A percentile compares a stretch with the other conserved stretches of the same genome.
phyloP scores from a whole-genome alignment of 1,284 basidiomycete genomes.

The Fistulinella cinereoalba region DNA sequence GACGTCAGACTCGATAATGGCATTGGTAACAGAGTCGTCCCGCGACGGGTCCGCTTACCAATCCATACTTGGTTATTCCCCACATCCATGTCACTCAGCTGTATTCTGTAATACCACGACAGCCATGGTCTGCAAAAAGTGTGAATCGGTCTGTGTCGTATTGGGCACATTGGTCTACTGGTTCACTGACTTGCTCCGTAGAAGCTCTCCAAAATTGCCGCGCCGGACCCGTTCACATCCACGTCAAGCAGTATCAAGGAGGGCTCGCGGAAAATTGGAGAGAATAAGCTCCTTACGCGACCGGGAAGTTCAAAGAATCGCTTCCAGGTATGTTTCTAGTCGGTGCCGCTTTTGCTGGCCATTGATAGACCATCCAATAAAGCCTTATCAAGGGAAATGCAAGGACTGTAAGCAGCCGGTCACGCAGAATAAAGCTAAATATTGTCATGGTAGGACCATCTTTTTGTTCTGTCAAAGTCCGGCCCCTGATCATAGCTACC shows the following conservation, averaged over 20 bases:
- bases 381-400: constrained; percentile 82
- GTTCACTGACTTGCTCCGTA: constrained; percentile 30
- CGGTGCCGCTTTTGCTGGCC: constrained; percentile 2
- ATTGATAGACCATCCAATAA: constrained; percentile 12
- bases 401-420: constrained; percentile 79
- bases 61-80: constrained; percentile 2
- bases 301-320: constrained; percentile 66
- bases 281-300: constrained; percentile 74
- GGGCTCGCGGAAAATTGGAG: constrained; percentile 74
- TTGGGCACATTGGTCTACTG: constrained; percentile 4
- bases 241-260: constrained; percentile 72
- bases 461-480: constrained; percentile 4
- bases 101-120: constrained; percentile 10
- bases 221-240: constrained; percentile 75
- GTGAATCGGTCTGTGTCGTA: constrained; percentile 54
- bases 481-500: constrained; percentile 4
- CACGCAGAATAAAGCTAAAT: constrained; percentile 81
- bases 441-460: constrained; percentile 66
- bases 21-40: too few species aligned
- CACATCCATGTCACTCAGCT: constrained; percentile 10
- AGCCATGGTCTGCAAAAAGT: constrained; percentile 72
- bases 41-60: constrained; percentile 12
- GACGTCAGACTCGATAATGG: neutral
- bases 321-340: constrained; percentile 54
- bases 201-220: constrained; percentile 81